Evolutionary conservation across 345 rosid species (phyloP), one percentile per base, ranked within the genome.

Genomic region (Brassica cretica): DNA sequence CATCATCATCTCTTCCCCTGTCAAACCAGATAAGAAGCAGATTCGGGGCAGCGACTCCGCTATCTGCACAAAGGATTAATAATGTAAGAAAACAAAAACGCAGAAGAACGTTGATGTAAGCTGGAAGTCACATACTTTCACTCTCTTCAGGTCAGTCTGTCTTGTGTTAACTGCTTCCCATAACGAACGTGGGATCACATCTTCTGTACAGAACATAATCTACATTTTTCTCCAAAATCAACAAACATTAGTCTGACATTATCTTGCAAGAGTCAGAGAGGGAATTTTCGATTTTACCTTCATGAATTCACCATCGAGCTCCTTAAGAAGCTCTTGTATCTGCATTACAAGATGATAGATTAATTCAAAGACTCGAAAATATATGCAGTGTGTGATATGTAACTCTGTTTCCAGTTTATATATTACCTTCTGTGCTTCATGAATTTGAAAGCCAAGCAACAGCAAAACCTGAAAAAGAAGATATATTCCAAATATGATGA

Each of bases 1-100:
- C 98, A 94, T 94, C 90, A 88, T 90, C 89, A 87, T 89, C 84
- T 94, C 98, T 80, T 94, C 98, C 71, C 98, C 97, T 11, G 81
- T 89, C 68, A 92, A 92, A 70, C 96, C 97, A 59, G 97, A 94
- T 51, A 91, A 83, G 81, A 90, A 84, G 88, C 97, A 91, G 63
- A 94, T 90, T 62, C 93, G 84, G 25, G 96, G 97, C 65, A 91
- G 60, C 5, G 92, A 84, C 74, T 85, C 80, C 0, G 91, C 94
- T 2, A 90, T 53, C 96, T 94, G 84, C 74, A 75, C 25, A 1
- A 7, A 0, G 2, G 25, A 19, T 19, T 30, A 21, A 21, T 71
- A 21, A 21, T 71, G 66, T 76, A 21, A 80, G 76, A 59, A 60
- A 49, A 49, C 18, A 70, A 70, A n/a, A 59, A 12, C 71, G 14